Evolutionary conservation across 257 asterid genomes (phyloP).

Genomic region (Rauvolfia tetraphylla): DNA sequence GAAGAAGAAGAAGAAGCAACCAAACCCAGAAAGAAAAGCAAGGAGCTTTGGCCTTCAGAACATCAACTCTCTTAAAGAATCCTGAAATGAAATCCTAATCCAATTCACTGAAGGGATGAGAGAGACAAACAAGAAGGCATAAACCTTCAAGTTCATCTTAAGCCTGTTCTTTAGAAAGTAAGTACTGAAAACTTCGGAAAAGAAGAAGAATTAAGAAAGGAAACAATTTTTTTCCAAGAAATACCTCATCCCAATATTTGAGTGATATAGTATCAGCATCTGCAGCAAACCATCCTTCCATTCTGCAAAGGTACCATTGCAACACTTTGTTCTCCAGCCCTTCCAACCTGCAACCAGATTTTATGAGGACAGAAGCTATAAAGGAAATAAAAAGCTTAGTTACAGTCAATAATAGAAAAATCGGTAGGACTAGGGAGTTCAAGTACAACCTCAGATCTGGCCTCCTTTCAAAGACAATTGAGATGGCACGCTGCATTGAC

Average conservation of each 20-base stretch:
- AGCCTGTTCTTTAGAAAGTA: background rate
- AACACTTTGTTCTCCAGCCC: slow-evolving; percentile 75
- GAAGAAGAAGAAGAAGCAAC: no score
- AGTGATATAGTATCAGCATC: slow-evolving; percentile 95
- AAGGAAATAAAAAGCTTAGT: background rate
- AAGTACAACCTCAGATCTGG: slow-evolving; percentile 72
- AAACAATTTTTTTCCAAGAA: background rate
- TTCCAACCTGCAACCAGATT: slow-evolving; percentile 53
- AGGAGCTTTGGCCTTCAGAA: background rate
- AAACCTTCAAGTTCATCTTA: background rate
- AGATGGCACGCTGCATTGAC: slow-evolving; percentile 76
- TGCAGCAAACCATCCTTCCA: slow-evolving; percentile 99
- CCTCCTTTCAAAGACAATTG: slow-evolving; percentile 72
- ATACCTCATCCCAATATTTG: slow-evolving; percentile 91
- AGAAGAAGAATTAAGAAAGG: background rate
- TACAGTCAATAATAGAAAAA: background rate
- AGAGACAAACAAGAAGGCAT: background rate
- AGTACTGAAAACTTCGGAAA: background rate
- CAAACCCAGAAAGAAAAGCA: no score
- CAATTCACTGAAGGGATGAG: no score
- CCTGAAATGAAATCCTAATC: background rate
- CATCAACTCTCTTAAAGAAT: background rate
- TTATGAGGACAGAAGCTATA: slow-evolving; percentile 1
- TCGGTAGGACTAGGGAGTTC: background rate
- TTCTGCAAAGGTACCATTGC: slow-evolving; percentile 96